phyloP scores from a whole-genome alignment of 495 filamentous ascomycete genomes.

The Penicillium coprophilum region DNA sequence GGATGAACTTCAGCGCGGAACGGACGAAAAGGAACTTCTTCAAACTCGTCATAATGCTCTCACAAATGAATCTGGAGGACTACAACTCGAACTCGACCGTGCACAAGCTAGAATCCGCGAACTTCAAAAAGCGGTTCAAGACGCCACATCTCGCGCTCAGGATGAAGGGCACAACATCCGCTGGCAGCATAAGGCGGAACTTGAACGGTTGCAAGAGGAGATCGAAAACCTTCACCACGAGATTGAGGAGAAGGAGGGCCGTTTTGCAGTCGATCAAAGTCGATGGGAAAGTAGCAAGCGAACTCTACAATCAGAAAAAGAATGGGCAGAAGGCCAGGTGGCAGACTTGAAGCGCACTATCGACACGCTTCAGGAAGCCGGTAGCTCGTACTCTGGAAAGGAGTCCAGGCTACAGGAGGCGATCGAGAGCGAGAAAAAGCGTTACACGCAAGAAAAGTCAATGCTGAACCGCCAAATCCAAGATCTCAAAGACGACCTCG shows the following conservation, averaged over 20 bases:
- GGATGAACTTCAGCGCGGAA: constrained; percentile 54
- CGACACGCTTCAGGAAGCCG: constrained; percentile 65
- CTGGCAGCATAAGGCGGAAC: constrained; percentile 61
- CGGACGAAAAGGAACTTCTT: constrained; percentile 70
- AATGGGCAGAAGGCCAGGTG: constrained; percentile 66
- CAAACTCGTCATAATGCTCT: constrained; percentile 68
- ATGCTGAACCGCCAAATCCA: constrained; percentile 55
- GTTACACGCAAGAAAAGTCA: constrained; percentile 56
- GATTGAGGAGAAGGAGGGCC: constrained; percentile 70
- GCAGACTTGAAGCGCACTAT: constrained; percentile 70
- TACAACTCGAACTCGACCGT: constrained; percentile 63
- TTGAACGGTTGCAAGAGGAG: constrained; percentile 63
- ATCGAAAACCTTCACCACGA: constrained; percentile 68
- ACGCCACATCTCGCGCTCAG: constrained; percentile 58
- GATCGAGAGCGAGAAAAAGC: constrained; percentile 57
- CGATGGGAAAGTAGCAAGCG: constrained; percentile 68
- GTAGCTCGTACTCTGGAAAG: constrained; percentile 63
- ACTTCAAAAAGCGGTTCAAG: constrained; percentile 56
- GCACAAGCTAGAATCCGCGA: constrained; percentile 56
- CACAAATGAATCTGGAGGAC: constrained; percentile 62
- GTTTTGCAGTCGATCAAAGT: constrained; percentile 67
- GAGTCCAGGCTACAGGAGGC: constrained; percentile 65
- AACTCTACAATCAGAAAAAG: constrained; percentile 62
- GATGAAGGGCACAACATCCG: constrained; percentile 57
- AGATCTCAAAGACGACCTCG: constrained; percentile 57